Percentiles rank a stretch among this genome's conserved stretches.
Conservation (phyloP, 1,139 yeast genomes). For the Saccharomyces hybrid region DNA sequence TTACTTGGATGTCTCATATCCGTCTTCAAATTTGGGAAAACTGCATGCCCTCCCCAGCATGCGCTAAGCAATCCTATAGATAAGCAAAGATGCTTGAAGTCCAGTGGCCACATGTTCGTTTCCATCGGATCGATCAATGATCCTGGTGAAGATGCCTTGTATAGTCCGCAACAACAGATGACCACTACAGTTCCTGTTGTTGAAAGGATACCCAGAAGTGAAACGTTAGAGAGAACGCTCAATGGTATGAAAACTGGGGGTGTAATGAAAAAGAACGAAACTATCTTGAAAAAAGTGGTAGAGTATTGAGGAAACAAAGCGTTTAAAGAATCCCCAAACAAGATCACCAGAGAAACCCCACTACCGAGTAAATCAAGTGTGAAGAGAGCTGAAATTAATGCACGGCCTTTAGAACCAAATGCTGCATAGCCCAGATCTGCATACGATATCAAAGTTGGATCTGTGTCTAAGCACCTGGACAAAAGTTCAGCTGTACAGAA, state of each 20-base stretch:
- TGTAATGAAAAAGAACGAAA: conserved; percentile 54
- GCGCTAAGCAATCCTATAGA: conserved; percentile 75
- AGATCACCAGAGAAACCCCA: conserved; percentile 62
- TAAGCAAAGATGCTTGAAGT: conserved; percentile 43
- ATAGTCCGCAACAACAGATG: conserved; percentile 57
- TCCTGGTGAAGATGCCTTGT: conserved; percentile 52
- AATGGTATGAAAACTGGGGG: conserved; percentile 64
- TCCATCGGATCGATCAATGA: conserved; percentile 52
- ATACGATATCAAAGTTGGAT: conserved; percentile 72
- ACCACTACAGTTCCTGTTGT: conserved; percentile 57
- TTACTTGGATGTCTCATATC: conserved; percentile 75
- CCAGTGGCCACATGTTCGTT: conserved; percentile 47
- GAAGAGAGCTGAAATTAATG: conserved; percentile 63
- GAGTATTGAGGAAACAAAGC: conserved; percentile 53
- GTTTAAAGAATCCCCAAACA: conserved; percentile 78
- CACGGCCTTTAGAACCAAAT: conserved; percentile 53
- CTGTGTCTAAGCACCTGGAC: conserved; percentile 63
- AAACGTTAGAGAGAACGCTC: conserved; percentile 59
- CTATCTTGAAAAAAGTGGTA: conserved; percentile 46
- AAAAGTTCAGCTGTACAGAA: conserved; percentile 60
- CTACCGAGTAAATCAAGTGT: conserved; percentile 75
- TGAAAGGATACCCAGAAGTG: conserved; percentile 65
- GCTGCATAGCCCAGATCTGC: conserved; percentile 83
- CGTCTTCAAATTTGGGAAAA: conserved; percentile 69
- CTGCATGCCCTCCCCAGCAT: conserved; percentile 89